Evolutionary conservation across 2,329 filamentous ascomycete species (phyloP), one percentile per base, ranked within the genome.

Genomic region (Trichoderma atrobrunneum): DNA sequence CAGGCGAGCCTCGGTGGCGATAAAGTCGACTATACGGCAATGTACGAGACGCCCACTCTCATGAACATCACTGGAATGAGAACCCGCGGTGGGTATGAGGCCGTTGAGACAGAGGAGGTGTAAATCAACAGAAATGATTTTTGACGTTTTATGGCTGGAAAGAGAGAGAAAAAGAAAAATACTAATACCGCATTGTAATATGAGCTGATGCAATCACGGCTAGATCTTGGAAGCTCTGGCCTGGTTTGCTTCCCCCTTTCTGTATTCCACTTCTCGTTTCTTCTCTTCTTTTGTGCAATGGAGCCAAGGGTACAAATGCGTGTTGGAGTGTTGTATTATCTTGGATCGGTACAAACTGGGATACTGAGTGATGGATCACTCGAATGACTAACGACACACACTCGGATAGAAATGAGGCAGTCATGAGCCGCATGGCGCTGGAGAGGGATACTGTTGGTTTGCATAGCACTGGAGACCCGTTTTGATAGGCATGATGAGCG

Each of bases 1-100:
- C 86, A 87, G 57, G 94, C 92, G 0, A 84, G 94, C 80, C 83
- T 99, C 8, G 93, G 90, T 16, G 95, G 96, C 2, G 87, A 92
- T 77, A 84, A 87, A 51, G 89, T 99, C 61, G 94, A 98, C 82
- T 99, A 98, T 81, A 93, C 92, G 24, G 89, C 88, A 71, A 89
- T 98, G 87, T 99, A 97, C 82, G 95, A 98, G 81, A 89, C 91
- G 24, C 95, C 95, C 7, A 83, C 86, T 5, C 85, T 90, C 74
- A 93, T 94, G 89, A 82, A 82, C n/a, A 75, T 86, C 60, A 80
- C 81, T n/a, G 83, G 82, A 24, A 84, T 85, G 81, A 84, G 83
- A 78, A 81, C 84, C 76, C 82, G 81, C 65, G 86, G 86, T 51
- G 85, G 89, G 74, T 92, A 93, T 81, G 87, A 94, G 83, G 84